phyloP scores from a whole-genome alignment of 345 rosid genomes.

The Brassica incana region DNA sequence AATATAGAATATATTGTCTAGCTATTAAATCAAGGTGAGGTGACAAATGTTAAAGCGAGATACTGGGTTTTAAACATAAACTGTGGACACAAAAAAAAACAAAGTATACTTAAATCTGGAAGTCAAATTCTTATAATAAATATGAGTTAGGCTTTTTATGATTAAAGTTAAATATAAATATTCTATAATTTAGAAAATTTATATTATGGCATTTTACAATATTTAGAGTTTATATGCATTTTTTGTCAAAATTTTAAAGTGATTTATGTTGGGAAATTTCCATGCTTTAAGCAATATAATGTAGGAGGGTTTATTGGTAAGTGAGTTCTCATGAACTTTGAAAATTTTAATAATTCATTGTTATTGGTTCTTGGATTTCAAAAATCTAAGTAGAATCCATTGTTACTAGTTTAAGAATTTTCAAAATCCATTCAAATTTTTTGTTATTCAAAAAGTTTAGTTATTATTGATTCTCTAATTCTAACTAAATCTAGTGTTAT shows the following conservation, averaged over 20 bases:
- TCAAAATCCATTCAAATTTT: too few relatives aligned
- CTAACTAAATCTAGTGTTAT: too few relatives aligned
- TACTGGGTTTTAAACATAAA: neutral
- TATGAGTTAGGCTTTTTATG: neutral
- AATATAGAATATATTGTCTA: neutral
- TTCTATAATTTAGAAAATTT: neutral
- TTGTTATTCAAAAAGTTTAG: too few relatives aligned
- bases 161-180: neutral
- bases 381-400: too few relatives aligned
- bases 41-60: neutral
- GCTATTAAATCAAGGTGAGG: neutral
- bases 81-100: neutral
- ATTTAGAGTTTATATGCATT: neutral
- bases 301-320: neutral
- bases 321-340: too few relatives aligned
- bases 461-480: too few relatives aligned
- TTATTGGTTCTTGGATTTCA: too few relatives aligned
- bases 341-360: too few relatives aligned
- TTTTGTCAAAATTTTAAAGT: neutral
- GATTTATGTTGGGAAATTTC: neutral
- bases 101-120: neutral
- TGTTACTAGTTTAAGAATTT: too few relatives aligned
- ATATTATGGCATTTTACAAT: neutral
- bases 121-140: neutral
- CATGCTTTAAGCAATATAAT: neutral